Percentiles rank a stretch among this genome's conserved stretches.
These are phyloP conservation scores for Backusella australiensis DNA, from an alignment of 192 early-diverging fungal species.

Conservation along the genomic window DNA sequence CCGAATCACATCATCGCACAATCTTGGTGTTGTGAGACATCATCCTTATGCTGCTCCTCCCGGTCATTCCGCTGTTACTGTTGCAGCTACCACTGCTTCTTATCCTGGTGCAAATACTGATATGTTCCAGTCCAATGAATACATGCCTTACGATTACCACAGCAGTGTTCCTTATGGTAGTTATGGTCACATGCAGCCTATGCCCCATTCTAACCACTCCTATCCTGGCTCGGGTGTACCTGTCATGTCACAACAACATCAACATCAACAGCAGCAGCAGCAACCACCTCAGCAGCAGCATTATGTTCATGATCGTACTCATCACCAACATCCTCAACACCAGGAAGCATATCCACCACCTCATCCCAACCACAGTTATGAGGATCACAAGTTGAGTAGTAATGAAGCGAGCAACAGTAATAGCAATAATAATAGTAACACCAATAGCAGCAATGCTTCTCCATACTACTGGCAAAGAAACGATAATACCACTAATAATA, in stretches of 20 bases:
- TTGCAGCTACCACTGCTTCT: constrained; percentile 17
- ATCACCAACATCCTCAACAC: not conserved
- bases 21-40: not conserved
- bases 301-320: constrained; percentile 14
- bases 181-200: not conserved
- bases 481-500: not conserved
- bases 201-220: not conserved
- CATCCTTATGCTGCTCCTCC: constrained; percentile 13
- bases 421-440: not conserved
- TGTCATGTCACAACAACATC: constrained; percentile 9
- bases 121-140: constrained; percentile 13
- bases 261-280: not conserved
- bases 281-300: not conserved
- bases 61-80: constrained; percentile 16
- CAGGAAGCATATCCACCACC: constrained; percentile 1
- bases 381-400: not conserved
- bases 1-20: not conserved
- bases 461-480: constrained; percentile 19
- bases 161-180: not conserved
- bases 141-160: constrained; percentile 13
- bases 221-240: constrained; percentile 11
- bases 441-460: not conserved
- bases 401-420: not conserved
- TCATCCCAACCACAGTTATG: not conserved
- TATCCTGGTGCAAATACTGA: not conserved